Base-by-base conservation (phyloP, 1,284 basidiomycete genomes). In the Prillingera fragicola region DNA sequence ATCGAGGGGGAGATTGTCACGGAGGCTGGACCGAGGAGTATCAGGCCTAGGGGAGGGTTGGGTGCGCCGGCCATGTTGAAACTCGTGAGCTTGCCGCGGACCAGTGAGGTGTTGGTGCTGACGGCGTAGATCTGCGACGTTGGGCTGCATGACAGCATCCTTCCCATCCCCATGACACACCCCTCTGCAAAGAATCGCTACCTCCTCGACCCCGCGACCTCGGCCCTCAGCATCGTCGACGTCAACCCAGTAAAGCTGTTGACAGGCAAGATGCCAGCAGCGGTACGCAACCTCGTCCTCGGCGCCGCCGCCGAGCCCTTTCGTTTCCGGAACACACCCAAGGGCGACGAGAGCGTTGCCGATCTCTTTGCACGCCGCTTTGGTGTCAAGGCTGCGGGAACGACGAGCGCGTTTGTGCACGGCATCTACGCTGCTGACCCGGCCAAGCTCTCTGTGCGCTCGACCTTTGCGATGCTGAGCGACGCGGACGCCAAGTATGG, bases 391-490 rank as follows among this genome's bases (percentile, higher is more conserved):
- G 79, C 92, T 43, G 87, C 90, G 0, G 77, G 80, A 9, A 77
- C 95, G 38, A 83, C 85, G 3, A 87, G 84, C 44, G 85, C 91
- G 0, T 75, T 96, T 51, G 80, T 91, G 1, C 92, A 96, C 59
- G 94, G 92, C 0, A 86, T 98, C 48, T 96, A 95, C 63, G 90
- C 89, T 1, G 81, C 87, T 0, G 89, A 94, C 59, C 80, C 88
- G 3, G 73, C 84, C 1, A 59, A 73, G 26, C 71, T 97, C 8
- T 90, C 87, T 51, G 75, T 89, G 1, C 77, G 83, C 2, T 78
- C 87, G 4, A 78, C 87, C 1, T 87, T 96, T 60, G 83, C 85
- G 0, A 73, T 74, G 4, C 58, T 95, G 15, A 85, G 80, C 77
- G 78, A 82, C 21, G 74, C 81, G 1, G 84, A 88, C 63, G 75